These are phyloP conservation scores for Boletus sp. DNA, from an alignment of 768 basidiomycete genomes.

Conservation along the genomic window DNA sequence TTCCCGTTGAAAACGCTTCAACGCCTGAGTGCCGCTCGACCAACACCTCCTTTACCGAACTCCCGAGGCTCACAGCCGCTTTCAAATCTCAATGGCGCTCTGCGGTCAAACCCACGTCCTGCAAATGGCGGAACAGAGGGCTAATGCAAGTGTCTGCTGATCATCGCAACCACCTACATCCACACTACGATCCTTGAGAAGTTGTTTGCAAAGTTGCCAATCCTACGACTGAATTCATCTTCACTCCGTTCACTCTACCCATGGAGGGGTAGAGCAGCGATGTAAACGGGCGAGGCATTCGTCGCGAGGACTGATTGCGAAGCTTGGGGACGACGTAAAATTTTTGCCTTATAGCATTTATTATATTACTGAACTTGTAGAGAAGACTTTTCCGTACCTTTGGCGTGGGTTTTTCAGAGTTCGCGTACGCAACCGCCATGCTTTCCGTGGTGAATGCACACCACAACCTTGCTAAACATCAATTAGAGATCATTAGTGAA, in stretches of 20 bases:
- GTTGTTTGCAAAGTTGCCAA: background rate
- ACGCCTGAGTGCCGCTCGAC: conserved; percentile 66
- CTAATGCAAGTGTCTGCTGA: conserved; percentile 1
- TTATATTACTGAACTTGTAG: background rate
- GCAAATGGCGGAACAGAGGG: conserved; percentile 19
- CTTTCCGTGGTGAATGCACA: conserved; percentile 82
- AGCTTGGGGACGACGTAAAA: conserved; percentile 30
- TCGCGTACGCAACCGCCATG: conserved; percentile 77
- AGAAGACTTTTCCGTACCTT: conserved; percentile 43
- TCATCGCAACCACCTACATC: background rate
- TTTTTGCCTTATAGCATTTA: conserved; percentile 31
- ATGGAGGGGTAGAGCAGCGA: conserved; percentile 50
- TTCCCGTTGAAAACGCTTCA: conserved; percentile 93
- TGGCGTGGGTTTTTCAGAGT: conserved; percentile 49
- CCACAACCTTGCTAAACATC: conserved; percentile 62
- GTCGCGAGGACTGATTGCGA: conserved; percentile 2
- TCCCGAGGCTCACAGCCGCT: conserved; percentile 33
- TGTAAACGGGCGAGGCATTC: conserved; percentile 47
- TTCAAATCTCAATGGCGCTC: conserved; percentile 32
- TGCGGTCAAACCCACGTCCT: conserved; percentile 17
- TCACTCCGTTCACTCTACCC: conserved; percentile 4
- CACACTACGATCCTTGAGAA: background rate
- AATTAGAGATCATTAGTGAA: background rate
- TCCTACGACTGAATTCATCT: background rate
- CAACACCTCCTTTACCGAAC: conserved; percentile 33